These are phyloP conservation scores for Arthrobotrys megalospora DNA, from an alignment of 2,329 filamentous ascomycete genomes.

Conservation along the genomic window DNA sequence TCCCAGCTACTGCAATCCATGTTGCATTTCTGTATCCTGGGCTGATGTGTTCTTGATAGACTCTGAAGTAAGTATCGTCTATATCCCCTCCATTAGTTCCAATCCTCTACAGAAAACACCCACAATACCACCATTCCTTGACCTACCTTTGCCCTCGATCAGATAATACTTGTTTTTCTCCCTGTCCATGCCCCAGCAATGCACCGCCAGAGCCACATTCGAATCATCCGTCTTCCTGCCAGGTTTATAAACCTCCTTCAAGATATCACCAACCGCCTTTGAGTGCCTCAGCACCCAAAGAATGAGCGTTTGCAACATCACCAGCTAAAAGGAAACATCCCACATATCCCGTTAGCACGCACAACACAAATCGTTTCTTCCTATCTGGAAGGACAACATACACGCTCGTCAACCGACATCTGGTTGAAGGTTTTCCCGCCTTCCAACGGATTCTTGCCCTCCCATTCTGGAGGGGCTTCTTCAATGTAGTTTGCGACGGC, in stretches of 20 bases:
- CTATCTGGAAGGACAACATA: conserved; percentile 69
- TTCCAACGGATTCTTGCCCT: conserved; percentile 83
- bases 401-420: conserved; percentile 85
- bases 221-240: conserved; percentile 81
- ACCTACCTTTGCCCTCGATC: conserved; percentile 77
- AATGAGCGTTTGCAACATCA: conserved; percentile 84
- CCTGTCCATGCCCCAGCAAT: conserved; percentile 90
- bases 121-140: neutral
- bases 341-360: neutral
- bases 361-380: conserved; percentile 31
- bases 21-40: conserved; percentile 80
- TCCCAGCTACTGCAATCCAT: conserved; percentile 94
- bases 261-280: conserved; percentile 82
- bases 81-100: neutral
- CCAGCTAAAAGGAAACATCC: conserved; percentile 74
- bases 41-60: conserved; percentile 90
- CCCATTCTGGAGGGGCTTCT: conserved; percentile 91
- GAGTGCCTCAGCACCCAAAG: conserved; percentile 92
- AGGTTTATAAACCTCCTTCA: conserved; percentile 91
- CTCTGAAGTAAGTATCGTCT: conserved; percentile 92
- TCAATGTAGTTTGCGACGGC: conserved; percentile 85
- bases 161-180: conserved; percentile 94
- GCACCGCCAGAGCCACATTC: conserved; percentile 90
- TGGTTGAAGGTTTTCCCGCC: conserved; percentile 84
- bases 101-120: neutral